phyloP scores from a whole-genome alignment of 164 flowering plant genomes.

The Amborella trichopoda region DNA sequence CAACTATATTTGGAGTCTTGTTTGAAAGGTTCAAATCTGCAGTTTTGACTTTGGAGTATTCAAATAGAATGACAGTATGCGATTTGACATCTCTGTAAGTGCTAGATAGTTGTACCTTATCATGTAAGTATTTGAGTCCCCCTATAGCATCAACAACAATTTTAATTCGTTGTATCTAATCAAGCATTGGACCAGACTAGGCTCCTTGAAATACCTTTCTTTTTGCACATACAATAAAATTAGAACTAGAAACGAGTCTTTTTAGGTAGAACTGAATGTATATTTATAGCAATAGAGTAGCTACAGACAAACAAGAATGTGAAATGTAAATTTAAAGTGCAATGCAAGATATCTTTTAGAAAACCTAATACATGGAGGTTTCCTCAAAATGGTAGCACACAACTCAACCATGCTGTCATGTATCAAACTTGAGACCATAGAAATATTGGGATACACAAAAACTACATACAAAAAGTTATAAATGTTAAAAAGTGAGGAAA shows the following conservation, averaged over 20 bases:
- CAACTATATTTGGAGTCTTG: conserved; percentile 99
- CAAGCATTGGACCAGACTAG: conserved; percentile 93
- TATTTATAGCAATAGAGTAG: too few relatives aligned
- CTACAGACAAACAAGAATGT: too few relatives aligned
- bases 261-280: too few relatives aligned
- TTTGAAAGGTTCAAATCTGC: conserved; percentile 96
- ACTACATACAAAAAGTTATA: neutral
- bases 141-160: conserved; percentile 92
- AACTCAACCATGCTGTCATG: conserved; percentile 80
- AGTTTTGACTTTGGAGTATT: conserved; percentile 87
- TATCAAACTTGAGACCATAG: conserved; percentile 75
- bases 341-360: conserved; percentile 88
- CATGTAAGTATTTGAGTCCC: conserved; percentile 89
- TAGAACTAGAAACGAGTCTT: neutral
- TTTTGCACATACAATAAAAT: conserved; percentile 26
- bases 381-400: conserved; percentile 82
- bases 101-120: conserved; percentile 73
- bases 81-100: conserved; percentile 96
- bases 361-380: conserved; percentile 78
- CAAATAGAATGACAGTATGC: conserved; percentile 88
- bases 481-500: too few relatives aligned
- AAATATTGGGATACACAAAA: conserved; percentile 24
- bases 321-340: conserved; percentile 26
- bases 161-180: conserved; percentile 90
- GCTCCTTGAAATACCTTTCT: conserved; percentile 98